Evolutionary conservation across 2,329 filamentous ascomycete genomes (phyloP).

Genomic region (Penicillium rolfsii): DNA sequence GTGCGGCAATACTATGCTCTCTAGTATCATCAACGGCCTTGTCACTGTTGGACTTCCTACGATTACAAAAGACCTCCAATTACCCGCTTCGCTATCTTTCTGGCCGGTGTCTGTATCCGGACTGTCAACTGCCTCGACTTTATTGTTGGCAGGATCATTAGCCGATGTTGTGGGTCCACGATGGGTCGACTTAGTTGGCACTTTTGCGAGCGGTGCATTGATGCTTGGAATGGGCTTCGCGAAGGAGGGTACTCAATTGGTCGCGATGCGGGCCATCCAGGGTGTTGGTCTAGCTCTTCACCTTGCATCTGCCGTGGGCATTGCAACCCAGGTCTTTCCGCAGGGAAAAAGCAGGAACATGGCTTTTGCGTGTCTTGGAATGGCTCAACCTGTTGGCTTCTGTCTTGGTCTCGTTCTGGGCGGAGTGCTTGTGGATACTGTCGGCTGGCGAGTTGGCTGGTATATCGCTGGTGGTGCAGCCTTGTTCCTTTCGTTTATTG

Average conservation of each 20-base stretch:
- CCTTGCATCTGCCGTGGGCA: conserved; percentile 7
- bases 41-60: conserved; percentile 10
- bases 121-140: conserved; percentile 9
- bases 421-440: conserved; percentile 51
- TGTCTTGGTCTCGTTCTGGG: conserved; percentile 54
- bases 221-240: conserved; percentile 11
- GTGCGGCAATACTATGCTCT: conserved; percentile 7
- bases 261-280: conserved; percentile 11
- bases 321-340: conserved; percentile 14
- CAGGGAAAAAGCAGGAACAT: conserved; percentile 52
- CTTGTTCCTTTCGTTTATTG: conserved; percentile 10
- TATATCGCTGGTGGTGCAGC: conserved; percentile 18
- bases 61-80: conserved; percentile 5
- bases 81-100: conserved; percentile 7
- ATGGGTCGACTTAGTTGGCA: conserved; percentile 13
- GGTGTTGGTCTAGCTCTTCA: conserved; percentile 13
- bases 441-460: conserved; percentile 55
- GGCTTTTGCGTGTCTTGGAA: conserved; percentile 54
- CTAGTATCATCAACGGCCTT: conserved; percentile 8
- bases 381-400: conserved; percentile 55
- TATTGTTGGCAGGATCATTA: conserved; percentile 18
- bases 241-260: conserved; percentile 10
- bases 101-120: conserved; percentile 8
- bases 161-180: conserved; percentile 13
- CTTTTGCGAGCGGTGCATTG: conserved; percentile 7